Base-by-base conservation (phyloP, 192 early-diverging fungal species). In the Coemansia sp. region DNA sequence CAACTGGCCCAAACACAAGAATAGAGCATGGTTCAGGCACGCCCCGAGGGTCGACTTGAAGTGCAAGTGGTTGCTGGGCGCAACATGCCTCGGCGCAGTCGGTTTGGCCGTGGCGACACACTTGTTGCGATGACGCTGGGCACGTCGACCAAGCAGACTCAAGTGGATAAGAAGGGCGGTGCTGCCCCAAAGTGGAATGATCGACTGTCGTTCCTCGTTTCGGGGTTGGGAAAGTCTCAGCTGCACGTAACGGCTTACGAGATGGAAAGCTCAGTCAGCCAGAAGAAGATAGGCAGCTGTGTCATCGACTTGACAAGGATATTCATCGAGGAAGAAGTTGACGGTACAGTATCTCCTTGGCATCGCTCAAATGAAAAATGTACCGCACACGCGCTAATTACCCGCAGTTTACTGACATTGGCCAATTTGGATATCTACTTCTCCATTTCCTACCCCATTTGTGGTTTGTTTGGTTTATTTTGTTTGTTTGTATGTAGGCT, bases 161-260 rank as follows among this genome's bases (percentile, higher is more conserved):
- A 72, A 51, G 67, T 75, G 4, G 75, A 84, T 64, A 77, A 77
- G 63, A 84, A 72, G 62, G 82, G 82, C 63, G 82, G 82, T 19
- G 31, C 68, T 2, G 62, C 69, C 25, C 82, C 82, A 12, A 59
- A 70, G 47, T 84, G 82, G 82, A 84, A 81, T 39, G 75, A 81
- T 57, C 67, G 56, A 43, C 31, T 84, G 11, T 49, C 53, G 27
- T 81, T 84, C 27, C 64, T 69, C 17, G 62, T 84, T 12, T 48
- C 59, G 1, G 72, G 71, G n/a, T 61, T 71, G 7, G 82, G 71
- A 14, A 72, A 77, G 63, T 67, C 65, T 35, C 73, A 72, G 57
- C 63, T 84, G 50, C 51, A 66, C 10, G 71, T 84, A 37, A 29
- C 47, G 11, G 79, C 75, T 14, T 39, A 68, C 29, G 82, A 84